phyloP scores from a whole-genome alignment of 306 rosid genomes.

The Sicyos baderoa region DNA sequence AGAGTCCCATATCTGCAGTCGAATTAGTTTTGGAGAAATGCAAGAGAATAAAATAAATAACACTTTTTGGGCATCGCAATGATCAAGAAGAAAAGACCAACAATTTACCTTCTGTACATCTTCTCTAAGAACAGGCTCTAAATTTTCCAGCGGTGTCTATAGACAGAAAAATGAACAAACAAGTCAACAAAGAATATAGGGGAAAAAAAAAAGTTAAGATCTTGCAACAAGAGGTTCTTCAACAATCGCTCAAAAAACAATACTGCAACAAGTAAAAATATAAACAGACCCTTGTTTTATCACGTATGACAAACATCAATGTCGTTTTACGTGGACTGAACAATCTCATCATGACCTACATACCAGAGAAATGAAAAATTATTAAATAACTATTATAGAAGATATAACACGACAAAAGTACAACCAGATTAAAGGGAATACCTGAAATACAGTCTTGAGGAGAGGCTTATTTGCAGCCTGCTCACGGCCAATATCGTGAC shows the following conservation, averaged over 20 bases:
- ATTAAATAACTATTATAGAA: neutral
- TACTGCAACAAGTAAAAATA: constrained; percentile 15
- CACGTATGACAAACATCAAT: constrained; percentile 89
- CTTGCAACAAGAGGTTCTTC: constrained; percentile 13
- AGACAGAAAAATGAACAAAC: constrained; percentile 19
- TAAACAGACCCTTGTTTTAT: constrained; percentile 82
- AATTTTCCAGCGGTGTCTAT: constrained; percentile 91
- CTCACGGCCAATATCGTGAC: constrained; percentile 99
- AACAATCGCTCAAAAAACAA: constrained; percentile 3
- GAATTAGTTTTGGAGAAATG: constrained; percentile 5
- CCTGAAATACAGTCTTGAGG: constrained; percentile 94
- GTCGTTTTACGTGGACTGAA: constrained; percentile 99
- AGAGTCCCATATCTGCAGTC: constrained; percentile 87
- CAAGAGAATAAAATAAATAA: constrained; percentile 9
- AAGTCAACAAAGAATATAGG: neutral
- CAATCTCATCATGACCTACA: constrained; percentile 97
- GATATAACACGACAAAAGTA: neutral
- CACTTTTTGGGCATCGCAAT: neutral
- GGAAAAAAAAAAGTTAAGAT: neutral
- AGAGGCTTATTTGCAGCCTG: constrained; percentile 99
- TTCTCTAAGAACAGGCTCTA: constrained; percentile 95
- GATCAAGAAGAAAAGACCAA: neutral
- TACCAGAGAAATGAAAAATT: constrained; percentile 8
- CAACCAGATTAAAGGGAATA: constrained; percentile 21
- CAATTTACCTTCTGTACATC: constrained; percentile 81